Evolutionary conservation across 1,139 yeast species (phyloP), one percentile per base, ranked within the genome.

Genomic region (Nematodospora anomalae): DNA sequence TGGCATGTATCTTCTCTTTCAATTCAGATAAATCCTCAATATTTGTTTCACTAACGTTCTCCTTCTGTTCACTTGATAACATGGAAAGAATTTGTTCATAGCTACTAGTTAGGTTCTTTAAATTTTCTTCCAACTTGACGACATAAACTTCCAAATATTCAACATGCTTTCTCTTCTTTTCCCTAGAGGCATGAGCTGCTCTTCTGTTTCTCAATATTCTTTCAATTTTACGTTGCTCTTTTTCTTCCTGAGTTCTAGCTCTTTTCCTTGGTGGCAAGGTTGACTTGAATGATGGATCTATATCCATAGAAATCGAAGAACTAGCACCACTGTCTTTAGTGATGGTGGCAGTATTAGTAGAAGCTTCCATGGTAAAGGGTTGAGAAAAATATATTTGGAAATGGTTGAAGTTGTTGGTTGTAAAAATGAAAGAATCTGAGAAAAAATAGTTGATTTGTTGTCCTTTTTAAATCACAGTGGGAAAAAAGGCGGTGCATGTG

Each of bases 121-220:
- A 47, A 53, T 68, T 69, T 28, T 49, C 50, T 48, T 77, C 83
- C 50, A 80, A 60, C 36, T 67, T 65, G 28, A 65, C 56, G 27
- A 79, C 82, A 47, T 79, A 79, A 22, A 71, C 61, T 65, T 92
- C 97, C 50, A 92, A 73, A 48, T 80, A 81, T 60, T 89, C 96
- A 43, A 92, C 84, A 58, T 90, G 96, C 57, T 82, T 80, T 57
- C 97, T 79, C 76, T 92, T 92, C 79, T 90, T 90, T 58, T 92
- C 98, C 48, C 98, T 79, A 22, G 96, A 86, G 33, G 96, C 96
- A 59, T 92, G 97, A 31, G 98, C 98, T 16, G 98, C 97, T 57
- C 92, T 84, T 54, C 98, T 79, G 62, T 92, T 92, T 57, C 98
- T 78, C 57, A 92, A 72, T 38, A 92, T 89, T 41, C 98, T 73